A percentile compares a stretch with the other conserved stretches of the same genome.
phyloP scores from a whole-genome alignment of 2,329 filamentous ascomycete species.

The Fusarium multiceps region DNA sequence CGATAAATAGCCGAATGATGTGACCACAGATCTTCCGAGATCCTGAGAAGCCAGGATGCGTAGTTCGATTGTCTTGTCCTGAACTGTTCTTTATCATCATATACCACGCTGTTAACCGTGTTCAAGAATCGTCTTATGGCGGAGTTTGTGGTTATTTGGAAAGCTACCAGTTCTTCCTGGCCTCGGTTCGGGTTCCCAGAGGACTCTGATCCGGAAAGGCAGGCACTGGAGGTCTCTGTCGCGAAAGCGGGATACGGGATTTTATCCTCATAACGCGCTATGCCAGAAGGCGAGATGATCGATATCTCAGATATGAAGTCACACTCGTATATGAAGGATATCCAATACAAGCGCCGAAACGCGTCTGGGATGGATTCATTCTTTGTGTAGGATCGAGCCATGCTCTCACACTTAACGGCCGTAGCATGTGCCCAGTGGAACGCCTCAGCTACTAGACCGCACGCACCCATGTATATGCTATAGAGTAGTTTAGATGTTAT shows the following conservation, averaged over 20 bases:
- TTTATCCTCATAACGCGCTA: constrained; percentile 46
- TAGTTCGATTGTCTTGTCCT: constrained; percentile 37
- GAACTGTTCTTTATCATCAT: constrained; percentile 45
- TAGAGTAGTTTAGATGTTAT: not conserved
- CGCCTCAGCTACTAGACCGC: constrained; percentile 39
- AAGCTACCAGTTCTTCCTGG: constrained; percentile 45
- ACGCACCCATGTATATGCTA: constrained; percentile 43
- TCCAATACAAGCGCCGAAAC: constrained; percentile 46
- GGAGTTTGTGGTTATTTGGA: constrained; percentile 49
- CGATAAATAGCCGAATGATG: constrained; percentile 45
- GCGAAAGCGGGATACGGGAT: constrained; percentile 23
- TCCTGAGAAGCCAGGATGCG: constrained; percentile 43
- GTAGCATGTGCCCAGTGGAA: constrained; percentile 45
- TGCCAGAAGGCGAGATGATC: constrained; percentile 45
- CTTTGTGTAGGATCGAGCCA: constrained; percentile 28
- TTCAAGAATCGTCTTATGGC: constrained; percentile 48
- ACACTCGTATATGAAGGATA: constrained; percentile 48
- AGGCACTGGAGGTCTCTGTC: accelerated
- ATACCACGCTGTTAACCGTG: constrained; percentile 47
- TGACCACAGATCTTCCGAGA: constrained; percentile 44
- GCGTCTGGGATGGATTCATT: constrained; percentile 24
- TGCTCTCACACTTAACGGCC: constrained; percentile 45
- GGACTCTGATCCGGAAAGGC: not conserved
- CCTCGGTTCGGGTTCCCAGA: not conserved
- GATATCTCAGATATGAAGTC: constrained; percentile 49